A percentile compares a stretch with the other conserved stretches of the same genome.
These are phyloP conservation scores for Epichloe brachyelytri DNA, from an alignment of 2,329 filamentous ascomycete genomes.

Conservation along the genomic window DNA sequence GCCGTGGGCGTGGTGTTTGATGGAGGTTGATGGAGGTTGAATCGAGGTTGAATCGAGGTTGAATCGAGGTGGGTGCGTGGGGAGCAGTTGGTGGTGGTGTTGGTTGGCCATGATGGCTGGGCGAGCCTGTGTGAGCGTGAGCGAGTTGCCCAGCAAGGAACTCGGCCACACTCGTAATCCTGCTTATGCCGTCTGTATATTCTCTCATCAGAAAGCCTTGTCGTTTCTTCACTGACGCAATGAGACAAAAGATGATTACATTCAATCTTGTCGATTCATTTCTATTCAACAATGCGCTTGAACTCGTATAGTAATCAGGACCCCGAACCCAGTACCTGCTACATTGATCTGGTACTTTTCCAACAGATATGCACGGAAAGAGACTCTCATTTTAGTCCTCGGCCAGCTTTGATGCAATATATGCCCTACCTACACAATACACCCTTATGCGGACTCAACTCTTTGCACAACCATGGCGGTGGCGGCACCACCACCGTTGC, in stretches of 20 bases:
- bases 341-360: not conserved
- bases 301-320: not conserved
- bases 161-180: no score
- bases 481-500: constrained; percentile 89
- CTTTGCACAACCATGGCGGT: constrained; percentile 86
- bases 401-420: not conserved
- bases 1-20: not conserved
- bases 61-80: no score
- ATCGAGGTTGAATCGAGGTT: no score
- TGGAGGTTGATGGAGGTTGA: no score
- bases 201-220: no score
- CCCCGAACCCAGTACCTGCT: not conserved
- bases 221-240: no score
- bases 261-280: not conserved
- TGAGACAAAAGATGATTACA: not conserved
- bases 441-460: constrained; percentile 42
- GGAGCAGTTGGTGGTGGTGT: no score
- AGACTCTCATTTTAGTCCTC: not conserved
- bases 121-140: no score
- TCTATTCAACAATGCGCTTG: not conserved
- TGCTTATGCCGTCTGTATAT: no score
- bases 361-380: not conserved
- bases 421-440: not conserved
- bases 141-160: no score
- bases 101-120: no score